Evolutionary conservation across 768 basidiomycete genomes (phyloP).

Genomic region (Galerina sulciceps): DNA sequence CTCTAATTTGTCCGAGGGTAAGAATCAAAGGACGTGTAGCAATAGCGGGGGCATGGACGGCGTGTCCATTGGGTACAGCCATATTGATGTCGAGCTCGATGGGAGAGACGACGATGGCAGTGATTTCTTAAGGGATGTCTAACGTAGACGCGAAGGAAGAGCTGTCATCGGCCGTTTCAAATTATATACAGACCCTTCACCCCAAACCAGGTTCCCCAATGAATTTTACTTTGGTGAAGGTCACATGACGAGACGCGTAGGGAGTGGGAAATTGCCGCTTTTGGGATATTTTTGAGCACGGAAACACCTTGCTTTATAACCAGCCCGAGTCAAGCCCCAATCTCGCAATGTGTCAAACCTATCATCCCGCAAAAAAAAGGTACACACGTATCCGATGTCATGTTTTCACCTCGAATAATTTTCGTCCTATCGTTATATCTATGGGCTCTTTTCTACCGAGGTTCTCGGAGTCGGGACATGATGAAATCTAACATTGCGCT

Average conservation of each 20-base stretch:
- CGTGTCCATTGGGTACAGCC: slow-evolving; percentile 44
- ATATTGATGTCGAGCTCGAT: slow-evolving; percentile 33
- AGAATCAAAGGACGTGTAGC: slow-evolving; percentile 54
- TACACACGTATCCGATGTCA: no score
- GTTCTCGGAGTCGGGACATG: no score
- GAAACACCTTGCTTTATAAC: not conserved
- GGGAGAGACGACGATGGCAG: slow-evolving; percentile 24
- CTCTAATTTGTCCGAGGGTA: slow-evolving; percentile 54
- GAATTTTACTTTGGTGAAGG: slow-evolving; percentile 35
- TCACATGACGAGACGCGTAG: slow-evolving; percentile 39
- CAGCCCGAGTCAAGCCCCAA: not conserved
- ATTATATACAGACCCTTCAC: slow-evolving; percentile 45
- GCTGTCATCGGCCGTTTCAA: slow-evolving; percentile 22
- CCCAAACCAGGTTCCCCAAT: slow-evolving; percentile 48
- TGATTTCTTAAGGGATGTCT: slow-evolving; percentile 24
- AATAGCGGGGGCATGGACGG: slow-evolving; percentile 39
- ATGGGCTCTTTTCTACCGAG: no score
- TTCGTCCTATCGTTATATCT: no score
- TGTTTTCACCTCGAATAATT: no score
- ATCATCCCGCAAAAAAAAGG: no score
- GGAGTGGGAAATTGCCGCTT: slow-evolving; percentile 4
- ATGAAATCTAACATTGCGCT: no score
- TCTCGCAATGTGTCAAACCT: not conserved
- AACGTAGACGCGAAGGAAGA: slow-evolving; percentile 28
- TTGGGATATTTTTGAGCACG: not conserved